Percentiles rank a stretch among this genome's conserved stretches.
phyloP scores from a whole-genome alignment of 805 yeast species.

The Debaryomyces tyrocola region DNA sequence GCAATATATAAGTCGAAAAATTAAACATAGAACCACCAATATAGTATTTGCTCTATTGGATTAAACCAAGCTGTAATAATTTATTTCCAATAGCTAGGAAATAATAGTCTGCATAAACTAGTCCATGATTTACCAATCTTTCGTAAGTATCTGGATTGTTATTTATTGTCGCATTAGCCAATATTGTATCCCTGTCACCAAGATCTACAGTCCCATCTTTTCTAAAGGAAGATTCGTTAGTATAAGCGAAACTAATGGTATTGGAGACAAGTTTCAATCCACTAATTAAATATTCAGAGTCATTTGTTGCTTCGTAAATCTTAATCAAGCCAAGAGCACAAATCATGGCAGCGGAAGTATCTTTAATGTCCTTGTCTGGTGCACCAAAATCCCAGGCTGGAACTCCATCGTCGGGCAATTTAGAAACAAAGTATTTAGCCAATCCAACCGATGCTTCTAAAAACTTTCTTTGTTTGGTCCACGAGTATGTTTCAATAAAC shows the following conservation, averaged over 20 bases:
- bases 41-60: too few species aligned
- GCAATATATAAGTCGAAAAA: too few species aligned
- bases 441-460: constrained; percentile 20
- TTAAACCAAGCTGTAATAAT: constrained; percentile 20
- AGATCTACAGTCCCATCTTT: constrained; percentile 11
- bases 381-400: constrained; percentile 25
- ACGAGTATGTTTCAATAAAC: constrained; percentile 20
- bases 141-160: constrained; percentile 18
- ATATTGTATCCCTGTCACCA: constrained; percentile 18
- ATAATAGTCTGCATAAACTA: constrained; percentile 29
- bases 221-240: background rate
- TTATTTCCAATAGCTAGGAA: constrained; percentile 24
- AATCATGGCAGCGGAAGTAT: constrained; percentile 26
- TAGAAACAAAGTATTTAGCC: constrained; percentile 19
- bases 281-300: constrained; percentile 11
- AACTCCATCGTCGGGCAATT: constrained; percentile 22
- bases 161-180: constrained; percentile 21
- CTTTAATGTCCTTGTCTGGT: constrained; percentile 19
- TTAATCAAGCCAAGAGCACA: constrained; percentile 23
- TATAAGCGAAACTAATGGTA: constrained; percentile 10
- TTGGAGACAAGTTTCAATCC: constrained; percentile 15
- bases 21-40: too few species aligned
- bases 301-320: constrained; percentile 15
- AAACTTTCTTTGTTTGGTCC: constrained; percentile 21
- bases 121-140: constrained; percentile 19